Evolutionary conservation across 208 protist species (phyloP).

Genomic region (Leishmania tropica): DNA sequence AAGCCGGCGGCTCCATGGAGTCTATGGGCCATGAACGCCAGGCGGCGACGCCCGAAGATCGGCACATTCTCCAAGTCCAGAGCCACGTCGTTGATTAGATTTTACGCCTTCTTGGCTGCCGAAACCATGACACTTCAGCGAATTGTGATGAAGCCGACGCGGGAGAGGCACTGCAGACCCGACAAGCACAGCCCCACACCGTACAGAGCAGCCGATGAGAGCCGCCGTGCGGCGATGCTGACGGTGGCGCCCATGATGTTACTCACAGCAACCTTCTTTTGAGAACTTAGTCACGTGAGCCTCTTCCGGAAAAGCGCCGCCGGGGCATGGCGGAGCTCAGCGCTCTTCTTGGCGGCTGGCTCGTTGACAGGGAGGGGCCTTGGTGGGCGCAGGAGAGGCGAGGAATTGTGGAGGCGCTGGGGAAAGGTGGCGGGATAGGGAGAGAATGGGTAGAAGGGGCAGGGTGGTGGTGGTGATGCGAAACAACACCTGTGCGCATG

Average conservation of each 20-base stretch:
- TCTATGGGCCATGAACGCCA: constrained; percentile 40
- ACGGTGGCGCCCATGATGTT: constrained; percentile 46
- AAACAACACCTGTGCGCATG: background rate
- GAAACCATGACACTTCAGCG: constrained; percentile 60
- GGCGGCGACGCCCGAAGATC: constrained; percentile 45
- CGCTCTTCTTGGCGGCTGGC: background rate
- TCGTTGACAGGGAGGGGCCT: background rate
- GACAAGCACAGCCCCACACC: constrained; percentile 55
- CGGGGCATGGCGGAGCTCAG: background rate
- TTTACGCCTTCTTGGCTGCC: constrained; percentile 37
- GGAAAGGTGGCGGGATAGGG: background rate
- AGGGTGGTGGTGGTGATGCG: background rate
- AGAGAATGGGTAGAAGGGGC: background rate
- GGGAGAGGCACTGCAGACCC: constrained; percentile 57
- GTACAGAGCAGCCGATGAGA: constrained; percentile 69
- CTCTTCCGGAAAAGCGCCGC: background rate
- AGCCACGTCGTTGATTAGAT: constrained; percentile 62
- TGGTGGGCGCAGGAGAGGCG: background rate
- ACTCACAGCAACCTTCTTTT: constrained; percentile 50
- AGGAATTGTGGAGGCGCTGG: no score
- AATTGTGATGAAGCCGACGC: constrained; percentile 66
- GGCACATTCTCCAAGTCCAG: constrained; percentile 52
- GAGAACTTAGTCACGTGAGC: background rate
- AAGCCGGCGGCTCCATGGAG: constrained; percentile 61
- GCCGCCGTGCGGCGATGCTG: constrained; percentile 46